Conservation (phyloP, 495 filamentous ascomycete species). For the Penicillium roqueforti region DNA sequence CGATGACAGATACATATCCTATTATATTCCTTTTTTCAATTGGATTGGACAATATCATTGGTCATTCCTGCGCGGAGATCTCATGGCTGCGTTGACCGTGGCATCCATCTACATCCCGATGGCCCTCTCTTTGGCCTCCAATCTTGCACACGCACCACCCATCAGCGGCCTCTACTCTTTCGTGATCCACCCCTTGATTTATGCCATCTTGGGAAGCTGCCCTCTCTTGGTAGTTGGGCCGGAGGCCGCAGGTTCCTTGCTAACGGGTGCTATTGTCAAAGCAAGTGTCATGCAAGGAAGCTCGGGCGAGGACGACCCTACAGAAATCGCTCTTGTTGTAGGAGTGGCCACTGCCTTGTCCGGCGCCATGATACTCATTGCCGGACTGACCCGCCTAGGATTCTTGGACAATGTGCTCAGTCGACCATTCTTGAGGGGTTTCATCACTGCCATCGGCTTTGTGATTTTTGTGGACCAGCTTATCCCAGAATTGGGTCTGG, state of each 20-base stretch:
- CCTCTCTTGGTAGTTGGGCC: constrained; percentile 93
- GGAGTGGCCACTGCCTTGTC: constrained; percentile 87
- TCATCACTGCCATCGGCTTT: constrained; percentile 93
- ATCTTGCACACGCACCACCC: constrained; percentile 87
- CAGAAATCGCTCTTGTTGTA: constrained; percentile 72
- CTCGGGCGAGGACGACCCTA: constrained; percentile 65
- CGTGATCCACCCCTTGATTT: constrained; percentile 84
- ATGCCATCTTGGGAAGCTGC: constrained; percentile 85
- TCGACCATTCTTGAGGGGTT: constrained; percentile 85
- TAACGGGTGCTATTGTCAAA: constrained; percentile 83
- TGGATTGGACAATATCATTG: constrained; percentile 84
- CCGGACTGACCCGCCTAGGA: constrained; percentile 79
- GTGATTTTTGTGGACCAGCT: constrained; percentile 95
- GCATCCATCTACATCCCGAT: constrained; percentile 98
- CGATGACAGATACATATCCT: constrained; percentile 71
- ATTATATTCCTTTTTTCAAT: constrained; percentile 86
- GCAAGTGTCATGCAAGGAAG: constrained; percentile 64
- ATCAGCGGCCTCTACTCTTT: constrained; percentile 96
- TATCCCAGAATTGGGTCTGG: constrained; percentile 82
- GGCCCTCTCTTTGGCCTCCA: constrained; percentile 89
- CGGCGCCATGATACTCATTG: constrained; percentile 78
- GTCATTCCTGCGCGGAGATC: constrained; percentile 78
- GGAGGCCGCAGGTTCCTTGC: constrained; percentile 87
- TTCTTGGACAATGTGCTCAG: constrained; percentile 95
- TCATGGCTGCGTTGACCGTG: constrained; percentile 82